phyloP scores from a whole-genome alignment of 2,329 filamentous ascomycete genomes.

The Aspergillus thermomutatus region DNA sequence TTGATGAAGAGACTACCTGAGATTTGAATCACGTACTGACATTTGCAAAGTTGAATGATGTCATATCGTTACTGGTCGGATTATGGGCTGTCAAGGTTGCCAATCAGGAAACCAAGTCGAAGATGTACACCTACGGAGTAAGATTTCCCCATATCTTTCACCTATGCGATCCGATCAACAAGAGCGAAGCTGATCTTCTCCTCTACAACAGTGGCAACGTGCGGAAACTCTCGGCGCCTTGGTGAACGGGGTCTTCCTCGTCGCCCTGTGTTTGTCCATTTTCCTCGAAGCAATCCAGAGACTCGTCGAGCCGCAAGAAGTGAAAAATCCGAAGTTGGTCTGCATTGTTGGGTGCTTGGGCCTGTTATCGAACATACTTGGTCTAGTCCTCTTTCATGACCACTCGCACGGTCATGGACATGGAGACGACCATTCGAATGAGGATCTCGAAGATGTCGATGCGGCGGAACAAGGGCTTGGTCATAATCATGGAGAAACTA shows the following conservation, averaged over 20 bases:
- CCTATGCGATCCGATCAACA: neutral
- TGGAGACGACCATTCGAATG: slow-evolving; percentile 49
- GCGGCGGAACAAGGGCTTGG: slow-evolving; percentile 39
- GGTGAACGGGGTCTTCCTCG: slow-evolving; percentile 95
- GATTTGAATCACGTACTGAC: slow-evolving; percentile 1
- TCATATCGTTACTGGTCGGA: slow-evolving; percentile 87
- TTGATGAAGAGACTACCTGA: neutral
- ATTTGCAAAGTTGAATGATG: slow-evolving; percentile 78
- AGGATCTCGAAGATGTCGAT: slow-evolving; percentile 49
- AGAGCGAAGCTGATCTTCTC: slow-evolving; percentile 2
- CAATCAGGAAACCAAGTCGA: slow-evolving; percentile 72
- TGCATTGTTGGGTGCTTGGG: slow-evolving; percentile 85
- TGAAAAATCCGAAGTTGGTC: slow-evolving; percentile 80
- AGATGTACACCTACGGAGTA: slow-evolving; percentile 93
- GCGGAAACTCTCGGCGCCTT: slow-evolving; percentile 95
- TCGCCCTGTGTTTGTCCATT: slow-evolving; percentile 93
- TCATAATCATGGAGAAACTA: slow-evolving; percentile 29
- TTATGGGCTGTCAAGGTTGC: slow-evolving; percentile 93
- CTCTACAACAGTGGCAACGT: slow-evolving; percentile 71
- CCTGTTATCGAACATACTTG: slow-evolving; percentile 81
- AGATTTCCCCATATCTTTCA: slow-evolving; percentile 32
- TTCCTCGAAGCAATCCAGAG: slow-evolving; percentile 91
- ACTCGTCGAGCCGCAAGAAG: slow-evolving; percentile 85
- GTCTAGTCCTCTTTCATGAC: slow-evolving; percentile 87
- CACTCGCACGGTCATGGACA: slow-evolving; percentile 79